These are phyloP conservation scores for Hymenochaete sp. DNA, from an alignment of 1,284 basidiomycete genomes.

Conservation along the genomic window DNA sequence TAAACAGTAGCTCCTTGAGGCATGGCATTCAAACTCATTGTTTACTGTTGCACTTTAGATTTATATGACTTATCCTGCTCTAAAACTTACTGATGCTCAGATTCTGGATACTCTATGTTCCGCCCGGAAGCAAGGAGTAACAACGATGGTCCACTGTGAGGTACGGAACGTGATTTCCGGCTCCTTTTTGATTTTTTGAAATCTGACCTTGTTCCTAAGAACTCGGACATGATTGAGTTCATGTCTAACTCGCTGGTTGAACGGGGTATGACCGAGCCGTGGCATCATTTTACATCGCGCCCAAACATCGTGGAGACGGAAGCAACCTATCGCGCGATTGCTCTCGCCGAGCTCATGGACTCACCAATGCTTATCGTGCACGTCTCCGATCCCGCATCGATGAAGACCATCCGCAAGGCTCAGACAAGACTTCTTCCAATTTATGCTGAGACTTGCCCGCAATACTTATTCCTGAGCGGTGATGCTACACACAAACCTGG, in stretches of 20 bases:
- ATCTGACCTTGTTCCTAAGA: constrained; percentile 13
- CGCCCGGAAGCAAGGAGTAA: constrained; percentile 21
- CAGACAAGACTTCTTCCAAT: constrained; percentile 23
- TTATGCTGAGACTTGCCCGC: constrained; percentile 23
- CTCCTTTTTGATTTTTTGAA: background rate
- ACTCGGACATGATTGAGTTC: constrained; percentile 22
- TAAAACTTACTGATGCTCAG: constrained; percentile 21
- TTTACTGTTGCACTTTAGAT: background rate
- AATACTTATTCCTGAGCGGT: constrained; percentile 21
- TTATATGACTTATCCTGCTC: constrained; percentile 22
- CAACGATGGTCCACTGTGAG: constrained; percentile 21
- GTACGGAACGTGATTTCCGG: background rate
- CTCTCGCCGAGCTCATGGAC: constrained; percentile 24
- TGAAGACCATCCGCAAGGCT: constrained; percentile 20
- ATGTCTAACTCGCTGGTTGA: constrained; percentile 21
- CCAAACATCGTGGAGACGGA: constrained; percentile 22
- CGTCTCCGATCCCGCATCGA: constrained; percentile 20
- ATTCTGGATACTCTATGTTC: constrained; percentile 22
- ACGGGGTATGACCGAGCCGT: constrained; percentile 22
- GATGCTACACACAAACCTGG: constrained; percentile 20
- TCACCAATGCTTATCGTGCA: constrained; percentile 23
- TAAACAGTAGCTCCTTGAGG: background rate
- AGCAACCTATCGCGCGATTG: constrained; percentile 22
- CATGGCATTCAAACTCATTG: background rate
- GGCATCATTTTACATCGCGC: constrained; percentile 22